These are phyloP conservation scores for Clarireedia monteithiana DNA, from an alignment of 2,329 filamentous ascomycete species.

Conservation along the genomic window DNA sequence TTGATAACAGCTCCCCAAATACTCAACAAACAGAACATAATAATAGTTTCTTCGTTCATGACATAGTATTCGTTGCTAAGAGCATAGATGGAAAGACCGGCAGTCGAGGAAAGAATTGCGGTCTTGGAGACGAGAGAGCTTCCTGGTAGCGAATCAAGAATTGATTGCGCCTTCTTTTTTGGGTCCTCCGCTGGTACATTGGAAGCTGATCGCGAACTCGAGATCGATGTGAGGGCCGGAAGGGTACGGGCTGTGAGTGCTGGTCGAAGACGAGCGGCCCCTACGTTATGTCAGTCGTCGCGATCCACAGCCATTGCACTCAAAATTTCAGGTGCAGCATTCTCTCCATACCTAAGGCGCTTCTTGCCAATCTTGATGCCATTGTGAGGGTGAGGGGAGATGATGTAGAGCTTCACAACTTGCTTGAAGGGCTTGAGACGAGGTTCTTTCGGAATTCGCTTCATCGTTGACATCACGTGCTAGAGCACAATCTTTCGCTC, in stretches of 20 bases:
- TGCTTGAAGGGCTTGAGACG: slow-evolving; percentile 22
- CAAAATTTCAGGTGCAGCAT: slow-evolving; percentile 1
- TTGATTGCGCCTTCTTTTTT: slow-evolving; percentile 93
- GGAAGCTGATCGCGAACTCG: slow-evolving; percentile 61
- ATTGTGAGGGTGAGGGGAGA: slow-evolving; percentile 64
- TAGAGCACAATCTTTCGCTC: background rate
- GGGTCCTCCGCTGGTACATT: slow-evolving; percentile 80
- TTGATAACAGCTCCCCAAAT: slow-evolving; percentile 91
- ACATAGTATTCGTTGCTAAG: slow-evolving; percentile 99
- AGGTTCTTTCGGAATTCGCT: slow-evolving; percentile 20
- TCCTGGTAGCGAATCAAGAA: slow-evolving; percentile 88
- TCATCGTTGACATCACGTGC: slow-evolving; percentile 10
- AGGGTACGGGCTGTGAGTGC: slow-evolving; percentile 66
- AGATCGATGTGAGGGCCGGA: slow-evolving; percentile 64
- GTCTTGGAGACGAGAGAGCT: slow-evolving; percentile 92
- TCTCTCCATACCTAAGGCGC: slow-evolving; percentile 79
- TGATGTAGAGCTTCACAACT: slow-evolving; percentile 35
- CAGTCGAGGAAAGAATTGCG: slow-evolving; percentile 88
- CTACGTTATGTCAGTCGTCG: slow-evolving; percentile 35
- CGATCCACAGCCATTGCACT: slow-evolving; percentile 18
- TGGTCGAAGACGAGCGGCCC: slow-evolving; percentile 85
- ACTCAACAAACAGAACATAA: slow-evolving; percentile 84
- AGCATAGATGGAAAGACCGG: slow-evolving; percentile 85
- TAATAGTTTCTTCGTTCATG: slow-evolving; percentile 96
- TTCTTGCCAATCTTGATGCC: slow-evolving; percentile 96